Percentiles rank a stretch among this genome's conserved stretches.
phyloP scores from a whole-genome alignment of 2,329 filamentous ascomycete genomes.

The Fusarium vanettenii region DNA sequence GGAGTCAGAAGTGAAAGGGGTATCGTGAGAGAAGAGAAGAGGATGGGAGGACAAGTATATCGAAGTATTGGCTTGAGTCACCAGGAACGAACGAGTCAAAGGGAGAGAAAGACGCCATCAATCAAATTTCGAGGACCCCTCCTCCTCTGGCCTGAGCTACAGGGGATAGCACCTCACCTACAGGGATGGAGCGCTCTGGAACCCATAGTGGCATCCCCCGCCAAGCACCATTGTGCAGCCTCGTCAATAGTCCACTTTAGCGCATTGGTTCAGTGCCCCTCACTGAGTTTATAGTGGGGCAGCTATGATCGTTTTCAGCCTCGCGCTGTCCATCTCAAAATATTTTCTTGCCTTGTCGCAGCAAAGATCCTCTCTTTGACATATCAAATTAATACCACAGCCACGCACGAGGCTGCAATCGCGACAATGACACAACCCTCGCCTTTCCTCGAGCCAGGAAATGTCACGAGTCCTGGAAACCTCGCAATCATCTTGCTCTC shows the following conservation, averaged over 20 bases:
- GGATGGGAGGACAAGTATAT: constrained; percentile 32
- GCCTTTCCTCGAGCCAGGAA: constrained; percentile 81
- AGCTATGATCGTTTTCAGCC: constrained; percentile 29
- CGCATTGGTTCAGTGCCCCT: constrained; percentile 25
- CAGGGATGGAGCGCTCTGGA: neutral
- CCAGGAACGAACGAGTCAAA: constrained; percentile 24
- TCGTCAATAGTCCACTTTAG: constrained; percentile 25
- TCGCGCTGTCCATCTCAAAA: constrained; percentile 27
- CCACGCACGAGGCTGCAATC: constrained; percentile 11
- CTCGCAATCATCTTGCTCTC: constrained; percentile 90
- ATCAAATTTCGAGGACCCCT: constrained; percentile 29
- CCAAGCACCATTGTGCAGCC: constrained; percentile 24
- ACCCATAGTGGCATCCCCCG: neutral
- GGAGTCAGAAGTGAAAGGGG: constrained; percentile 24
- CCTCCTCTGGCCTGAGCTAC: constrained; percentile 17
- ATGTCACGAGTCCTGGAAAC: constrained; percentile 69
- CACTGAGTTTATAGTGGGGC: constrained; percentile 32
- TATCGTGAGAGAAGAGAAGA: constrained; percentile 27
- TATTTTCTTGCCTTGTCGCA: constrained; percentile 32
- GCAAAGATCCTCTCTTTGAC: constrained; percentile 1
- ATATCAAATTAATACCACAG: neutral
- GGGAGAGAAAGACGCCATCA: constrained; percentile 35
- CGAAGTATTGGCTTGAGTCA: constrained; percentile 30
- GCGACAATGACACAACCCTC: constrained; percentile 62
- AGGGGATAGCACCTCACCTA: constrained; percentile 1